A percentile compares a stretch with the other conserved stretches of the same genome.
phyloP scores from a whole-genome alignment of 208 protist genomes.

The Herpetomonas tarakana region DNA sequence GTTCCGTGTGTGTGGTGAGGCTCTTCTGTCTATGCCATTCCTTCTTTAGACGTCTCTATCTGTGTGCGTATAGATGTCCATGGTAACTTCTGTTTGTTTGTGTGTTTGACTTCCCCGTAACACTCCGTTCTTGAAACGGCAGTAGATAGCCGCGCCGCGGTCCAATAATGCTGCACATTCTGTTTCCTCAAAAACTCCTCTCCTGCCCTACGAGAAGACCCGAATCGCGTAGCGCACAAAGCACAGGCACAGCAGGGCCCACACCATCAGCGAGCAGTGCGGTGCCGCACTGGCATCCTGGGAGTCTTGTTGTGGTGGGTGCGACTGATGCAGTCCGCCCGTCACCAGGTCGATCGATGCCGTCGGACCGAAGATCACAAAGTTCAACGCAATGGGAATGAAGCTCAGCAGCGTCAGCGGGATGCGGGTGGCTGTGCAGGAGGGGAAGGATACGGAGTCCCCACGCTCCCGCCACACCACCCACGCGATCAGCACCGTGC shows the following conservation, averaged over 20 bases:
- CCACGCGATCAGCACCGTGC: slow-evolving; percentile 21
- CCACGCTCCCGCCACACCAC: slow-evolving; percentile 15
- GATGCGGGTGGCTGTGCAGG: background rate
- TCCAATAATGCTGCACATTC: too few relatives aligned
- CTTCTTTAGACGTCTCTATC: background rate
- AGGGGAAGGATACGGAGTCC: slow-evolving; percentile 18
- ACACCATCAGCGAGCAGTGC: background rate
- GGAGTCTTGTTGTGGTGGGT: too few relatives aligned
- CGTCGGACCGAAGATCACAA: background rate
- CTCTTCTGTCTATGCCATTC: too few relatives aligned
- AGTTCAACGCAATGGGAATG: background rate
- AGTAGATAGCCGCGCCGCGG: too few relatives aligned
- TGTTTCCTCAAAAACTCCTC: too few relatives aligned
- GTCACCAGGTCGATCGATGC: too few relatives aligned
- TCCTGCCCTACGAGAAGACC: background rate
- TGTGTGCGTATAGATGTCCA: background rate
- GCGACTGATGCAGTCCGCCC: too few relatives aligned
- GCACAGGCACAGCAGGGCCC: background rate
- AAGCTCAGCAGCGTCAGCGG: background rate
- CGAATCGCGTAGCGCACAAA: background rate
- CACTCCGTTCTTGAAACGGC: background rate
- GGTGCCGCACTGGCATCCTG: too few relatives aligned
- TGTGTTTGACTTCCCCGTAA: background rate
- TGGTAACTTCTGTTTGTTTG: background rate
- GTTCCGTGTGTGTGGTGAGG: too few relatives aligned